Conservation (phyloP, 345 rosid genomes). For the Erysimum cheiranthoides region DNA sequence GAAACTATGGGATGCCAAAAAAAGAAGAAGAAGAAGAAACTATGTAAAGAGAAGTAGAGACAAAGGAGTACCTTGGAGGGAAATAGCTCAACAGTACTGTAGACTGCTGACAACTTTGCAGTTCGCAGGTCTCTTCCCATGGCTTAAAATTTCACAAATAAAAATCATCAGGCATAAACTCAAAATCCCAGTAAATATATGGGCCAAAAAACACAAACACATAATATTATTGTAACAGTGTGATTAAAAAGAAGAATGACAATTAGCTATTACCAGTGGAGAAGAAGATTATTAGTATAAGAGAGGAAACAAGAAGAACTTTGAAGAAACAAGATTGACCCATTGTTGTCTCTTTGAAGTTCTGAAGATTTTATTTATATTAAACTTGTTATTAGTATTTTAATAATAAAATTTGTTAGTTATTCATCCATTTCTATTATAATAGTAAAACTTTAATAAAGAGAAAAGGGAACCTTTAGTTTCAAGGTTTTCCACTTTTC, state of each 20-base stretch:
- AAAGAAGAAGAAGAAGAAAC: too few species aligned
- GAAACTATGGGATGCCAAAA: neutral
- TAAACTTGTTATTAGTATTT: neutral
- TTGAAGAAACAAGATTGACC: constrained; percentile 45
- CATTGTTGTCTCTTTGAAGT: constrained; percentile 43
- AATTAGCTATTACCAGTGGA: constrained; percentile 35
- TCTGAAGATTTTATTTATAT: constrained; percentile 34
- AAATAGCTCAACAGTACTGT: constrained; percentile 1
- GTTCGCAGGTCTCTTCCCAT: constrained; percentile 40
- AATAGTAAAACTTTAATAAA: constrained; percentile 33
- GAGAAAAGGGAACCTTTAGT: constrained; percentile 33
- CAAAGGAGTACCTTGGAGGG: constrained; percentile 26
- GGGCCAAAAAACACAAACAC: neutral
- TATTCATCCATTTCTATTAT: constrained; percentile 25
- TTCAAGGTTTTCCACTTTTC: constrained; percentile 45
- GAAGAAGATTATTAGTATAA: constrained; percentile 39
- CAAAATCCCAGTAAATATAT: neutral
- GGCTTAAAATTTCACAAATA: constrained; percentile 33
- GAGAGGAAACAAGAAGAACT: constrained; percentile 41
- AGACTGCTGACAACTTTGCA: constrained; percentile 18
- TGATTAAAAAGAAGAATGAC: constrained; percentile 5
- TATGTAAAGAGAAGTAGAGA: neutral
- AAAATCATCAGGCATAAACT: neutral
- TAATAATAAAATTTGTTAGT: constrained; percentile 6
- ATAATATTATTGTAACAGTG: neutral